A percentile compares a stretch with the other conserved stretches of the same genome.
Conservation (phyloP, 345 rosid species). For the Citrus cavaleriei region DNA sequence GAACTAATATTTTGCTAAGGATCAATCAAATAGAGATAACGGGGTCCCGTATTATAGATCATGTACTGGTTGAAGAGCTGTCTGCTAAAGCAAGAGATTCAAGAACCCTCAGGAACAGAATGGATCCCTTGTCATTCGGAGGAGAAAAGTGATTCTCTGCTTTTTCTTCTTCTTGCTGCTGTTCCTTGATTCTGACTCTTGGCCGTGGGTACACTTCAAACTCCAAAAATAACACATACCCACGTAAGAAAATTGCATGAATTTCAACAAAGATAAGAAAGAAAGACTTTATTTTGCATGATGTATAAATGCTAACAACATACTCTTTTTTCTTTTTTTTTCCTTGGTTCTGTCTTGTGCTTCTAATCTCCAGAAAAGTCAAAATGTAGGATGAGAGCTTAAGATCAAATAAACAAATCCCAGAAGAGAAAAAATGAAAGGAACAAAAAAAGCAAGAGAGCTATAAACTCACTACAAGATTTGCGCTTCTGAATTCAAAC, state of each 20-base stretch:
- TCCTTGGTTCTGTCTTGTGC: too few species aligned
- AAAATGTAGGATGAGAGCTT: too few species aligned
- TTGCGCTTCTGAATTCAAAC: slow-evolving; percentile 11
- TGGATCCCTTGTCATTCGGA: neutral
- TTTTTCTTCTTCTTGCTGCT: neutral
- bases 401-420: too few species aligned
- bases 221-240: neutral
- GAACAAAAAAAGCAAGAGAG: too few species aligned
- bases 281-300: neutral
- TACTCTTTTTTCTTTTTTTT: too few species aligned
- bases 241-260: neutral
- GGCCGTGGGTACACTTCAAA: slow-evolving; percentile 31
- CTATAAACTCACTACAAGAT: neutral
- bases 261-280: neutral
- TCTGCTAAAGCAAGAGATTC: slow-evolving; percentile 17
- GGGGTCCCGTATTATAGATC: too few species aligned
- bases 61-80: neutral
- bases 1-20: neutral
- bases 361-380: too few species aligned
- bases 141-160: slow-evolving; percentile 9
- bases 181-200: too few species aligned
- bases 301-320: too few species aligned
- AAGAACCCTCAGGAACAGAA: slow-evolving; percentile 8
- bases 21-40: neutral
- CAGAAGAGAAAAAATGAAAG: too few species aligned